Conservation (phyloP, 805 yeast genomes). For the Yamadazyma ubonensis region DNA sequence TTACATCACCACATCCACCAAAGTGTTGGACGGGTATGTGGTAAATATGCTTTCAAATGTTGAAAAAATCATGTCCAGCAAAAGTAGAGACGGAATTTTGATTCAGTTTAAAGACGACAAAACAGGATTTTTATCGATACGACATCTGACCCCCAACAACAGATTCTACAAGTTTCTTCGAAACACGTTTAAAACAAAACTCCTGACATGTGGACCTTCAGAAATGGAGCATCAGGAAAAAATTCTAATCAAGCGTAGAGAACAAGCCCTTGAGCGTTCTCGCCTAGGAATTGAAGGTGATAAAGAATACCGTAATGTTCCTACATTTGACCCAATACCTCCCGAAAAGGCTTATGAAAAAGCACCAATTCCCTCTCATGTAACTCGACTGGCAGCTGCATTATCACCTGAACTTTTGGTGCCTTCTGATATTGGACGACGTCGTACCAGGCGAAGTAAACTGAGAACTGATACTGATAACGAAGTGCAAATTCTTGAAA, state of each 20-base stretch:
- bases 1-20: not conserved
- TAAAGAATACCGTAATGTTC: not conserved
- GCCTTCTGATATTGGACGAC: not conserved
- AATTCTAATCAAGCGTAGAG: not conserved
- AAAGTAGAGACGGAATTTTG: not conserved
- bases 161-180: not conserved
- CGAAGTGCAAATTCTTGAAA: constrained; percentile 6
- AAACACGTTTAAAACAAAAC: not conserved
- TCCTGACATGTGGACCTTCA: not conserved
- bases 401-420: not conserved
- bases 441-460: not conserved
- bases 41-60: not conserved
- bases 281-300: not conserved
- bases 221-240: not conserved
- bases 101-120: not conserved
- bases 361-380: not conserved
- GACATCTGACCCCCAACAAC: not conserved
- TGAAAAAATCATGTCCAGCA: not conserved
- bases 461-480: no score
- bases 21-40: not conserved
- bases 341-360: not conserved
- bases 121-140: not conserved
- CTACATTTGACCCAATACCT: not conserved
- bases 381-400: not conserved
- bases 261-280: not conserved